Evolutionary conservation across 225 moss, liverwort and hornwort genomes (phyloP), one percentile per base, ranked within the genome.

Genomic region (Takakia lepidozioides): DNA sequence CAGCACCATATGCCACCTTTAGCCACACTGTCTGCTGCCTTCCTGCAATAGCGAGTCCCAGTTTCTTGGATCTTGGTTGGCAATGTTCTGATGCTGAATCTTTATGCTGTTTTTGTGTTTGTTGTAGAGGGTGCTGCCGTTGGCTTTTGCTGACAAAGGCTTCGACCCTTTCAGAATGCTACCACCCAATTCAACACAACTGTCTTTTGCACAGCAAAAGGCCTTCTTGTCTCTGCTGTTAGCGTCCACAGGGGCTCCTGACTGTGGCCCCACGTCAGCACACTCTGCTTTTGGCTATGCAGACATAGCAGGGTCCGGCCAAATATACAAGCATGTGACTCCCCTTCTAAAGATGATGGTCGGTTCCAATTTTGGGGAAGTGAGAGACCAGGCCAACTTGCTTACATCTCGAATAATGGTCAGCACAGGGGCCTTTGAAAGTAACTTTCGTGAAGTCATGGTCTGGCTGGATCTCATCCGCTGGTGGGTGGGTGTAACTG

Each of bases 141-240:
- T 83, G 59, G 78, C 91, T 17, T 69, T 91, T 78, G 85, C 76
- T 56, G 98, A 98, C 57, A 85, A 75, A 61, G 67, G 84, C 38
- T 98, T 98, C 38, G 91, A 98, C 54, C 87, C 98, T 41, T 98
- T 88, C 68, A 91, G 87, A 62, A 71, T 98, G 43, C 52, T 98
- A 52, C 83, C 85, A 28, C 75, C 83, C 27, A 74, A 85, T 71
- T 77, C 83, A 29, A 46, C 54, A 16, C 50, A 43, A 32, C 69
- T 98, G 42, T 87, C 83, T 49, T 17, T 50, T 46, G 55, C 56
- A 52, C 91, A 91, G 53, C 83, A 98, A 58, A 75, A 70, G 49
- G 78, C 87, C 52, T 73, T 98, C 19, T 68, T 83, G 29, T 70
- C 78, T 28, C 87, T 98, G 52, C 81, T 98, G 32, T 50, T 72